Evolutionary conservation across 169 alveolate species (phyloP), one percentile per base, ranked within the genome.

Genomic region (Plasmodium sp.): DNA sequence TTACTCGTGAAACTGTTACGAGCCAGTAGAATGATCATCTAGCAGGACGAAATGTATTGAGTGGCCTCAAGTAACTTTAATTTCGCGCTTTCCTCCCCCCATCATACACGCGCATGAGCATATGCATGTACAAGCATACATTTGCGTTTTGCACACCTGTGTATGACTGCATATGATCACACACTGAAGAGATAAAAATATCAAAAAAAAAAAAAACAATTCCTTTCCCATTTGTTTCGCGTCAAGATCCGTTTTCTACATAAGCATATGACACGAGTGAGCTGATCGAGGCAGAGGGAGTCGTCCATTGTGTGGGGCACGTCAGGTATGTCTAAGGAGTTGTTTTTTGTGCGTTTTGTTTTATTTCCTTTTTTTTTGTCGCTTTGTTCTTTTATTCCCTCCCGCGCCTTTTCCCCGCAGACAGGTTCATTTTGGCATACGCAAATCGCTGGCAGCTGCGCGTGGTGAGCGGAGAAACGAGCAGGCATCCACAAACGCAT

Each of bases 231-330:
- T 84, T 84, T 84, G 56, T 73, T 56, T 72, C 62, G 27, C 58
- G 72, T 73, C 71, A 84, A 84, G 93, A 84, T 84, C 45, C 84
- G 18, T 45, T 45, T 73, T 81, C 75, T 45, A 72, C 77, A 84
- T 84, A 74, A 72, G 77, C 71, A 45, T 22, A 74, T 73, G 94
- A 58, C 39, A 88, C 67, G 74, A 62, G 27, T 56, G 51, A 88
- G 48, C 67, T 79, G 79, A 77, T 39, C 62, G 36, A 88, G 81
- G 48, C 58, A 80, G 33, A 36, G 33, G 45, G n/a, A 80, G 12
- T n/a, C 9, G 54, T 48, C 73, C 74, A 73, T 84, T 73, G 14
- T 62, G 33, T 84, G 67, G 36, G 54, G 33, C 36, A 14, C 16
- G 7, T 71, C 62, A 84, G 93, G 93, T 84, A 84, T 43, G 58